A percentile compares a stretch with the other conserved stretches of the same genome.
Evolutionary conservation across 495 filamentous ascomycete genomes (phyloP).

Genomic region (Aspergillus nidulans): DNA sequence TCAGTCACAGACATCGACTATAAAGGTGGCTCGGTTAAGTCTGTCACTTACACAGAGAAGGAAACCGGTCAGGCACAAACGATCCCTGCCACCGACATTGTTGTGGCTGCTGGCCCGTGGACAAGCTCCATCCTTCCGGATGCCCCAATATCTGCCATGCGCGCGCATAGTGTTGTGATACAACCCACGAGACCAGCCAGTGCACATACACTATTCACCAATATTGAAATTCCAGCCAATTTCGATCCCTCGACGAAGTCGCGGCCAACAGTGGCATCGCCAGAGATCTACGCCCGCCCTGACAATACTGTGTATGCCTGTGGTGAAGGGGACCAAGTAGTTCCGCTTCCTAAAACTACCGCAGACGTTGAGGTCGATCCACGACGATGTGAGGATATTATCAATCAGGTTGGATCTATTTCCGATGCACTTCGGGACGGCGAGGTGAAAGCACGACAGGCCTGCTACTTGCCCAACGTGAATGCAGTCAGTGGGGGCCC

Average conservation of each 20-base stretch:
- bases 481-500: slow-evolving; percentile 63
- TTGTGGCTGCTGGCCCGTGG: slow-evolving; percentile 90
- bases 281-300: slow-evolving; percentile 91
- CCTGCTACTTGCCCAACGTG: slow-evolving; percentile 88
- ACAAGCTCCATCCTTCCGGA: slow-evolving; percentile 67
- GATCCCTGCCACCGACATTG: slow-evolving; percentile 71
- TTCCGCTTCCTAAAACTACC: slow-evolving; percentile 71
- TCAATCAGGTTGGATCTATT: slow-evolving; percentile 73
- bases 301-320: slow-evolving; percentile 90
- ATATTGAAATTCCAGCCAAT: slow-evolving; percentile 69
- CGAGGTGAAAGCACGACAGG: slow-evolving; percentile 75
- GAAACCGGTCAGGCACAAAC: slow-evolving; percentile 51
- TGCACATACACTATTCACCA: slow-evolving; percentile 86
- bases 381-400: slow-evolving; percentile 78
- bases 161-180: slow-evolving; percentile 91
- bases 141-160: slow-evolving; percentile 72
- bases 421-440: slow-evolving; percentile 73
- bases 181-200: slow-evolving; percentile 67
- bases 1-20: slow-evolving; percentile 61
- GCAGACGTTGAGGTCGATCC: slow-evolving; percentile 75
- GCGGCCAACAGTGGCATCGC: slow-evolving; percentile 61
- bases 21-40: slow-evolving; percentile 49
- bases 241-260: slow-evolving; percentile 48
- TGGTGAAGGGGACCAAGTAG: slow-evolving; percentile 74
- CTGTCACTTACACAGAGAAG: slow-evolving; percentile 72